A percentile compares a stretch with the other conserved stretches of the same genome.
Conservation (phyloP, 805 yeast genomes). For the Vanderwaltozyma polyspora region DNA sequence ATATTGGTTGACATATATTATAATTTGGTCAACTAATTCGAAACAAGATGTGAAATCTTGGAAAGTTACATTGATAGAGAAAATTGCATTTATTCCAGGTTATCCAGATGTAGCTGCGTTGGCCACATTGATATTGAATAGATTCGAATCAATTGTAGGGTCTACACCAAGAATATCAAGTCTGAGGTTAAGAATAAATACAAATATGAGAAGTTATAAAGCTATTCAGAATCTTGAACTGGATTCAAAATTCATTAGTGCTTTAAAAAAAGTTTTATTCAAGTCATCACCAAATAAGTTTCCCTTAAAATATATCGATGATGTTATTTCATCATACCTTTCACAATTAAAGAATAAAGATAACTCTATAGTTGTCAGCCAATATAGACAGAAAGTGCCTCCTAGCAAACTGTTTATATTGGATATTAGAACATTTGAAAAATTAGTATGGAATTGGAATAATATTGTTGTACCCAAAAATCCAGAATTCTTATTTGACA, state of each 20-base stretch:
- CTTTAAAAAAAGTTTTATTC: not conserved
- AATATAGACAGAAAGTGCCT: slow-evolving; percentile 1
- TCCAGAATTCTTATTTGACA: slow-evolving; percentile 7
- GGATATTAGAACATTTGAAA: slow-evolving; percentile 8
- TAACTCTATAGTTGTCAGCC: not conserved
- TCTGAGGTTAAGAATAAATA: slow-evolving; percentile 7
- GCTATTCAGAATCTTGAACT: slow-evolving; percentile 9
- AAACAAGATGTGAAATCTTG: slow-evolving; percentile 21
- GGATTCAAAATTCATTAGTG: slow-evolving; percentile 1
- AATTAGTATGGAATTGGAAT: slow-evolving; percentile 13
- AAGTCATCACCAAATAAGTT: slow-evolving; percentile 4
- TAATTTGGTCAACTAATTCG: slow-evolving; percentile 25
- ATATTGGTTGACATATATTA: slow-evolving; percentile 25
- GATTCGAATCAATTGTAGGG: slow-evolving; percentile 10
- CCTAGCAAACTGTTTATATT: slow-evolving; percentile 6
- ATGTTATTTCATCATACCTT: slow-evolving; percentile 1
- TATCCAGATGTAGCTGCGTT: slow-evolving; percentile 13
- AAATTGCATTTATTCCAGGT: slow-evolving; percentile 14
- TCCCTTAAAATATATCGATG: slow-evolving; percentile 2
- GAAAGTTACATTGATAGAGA: slow-evolving; percentile 19
- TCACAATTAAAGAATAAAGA: slow-evolving; percentile 2
- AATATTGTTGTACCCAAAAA: slow-evolving; percentile 8
- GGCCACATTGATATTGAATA: slow-evolving; percentile 15
- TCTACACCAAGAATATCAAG: slow-evolving; percentile 8
- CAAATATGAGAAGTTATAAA: slow-evolving; percentile 10